A percentile compares a stretch with the other conserved stretches of the same genome.
These are phyloP conservation scores for Saccharomycopsis selenospora DNA, from an alignment of 805 yeast species.

Conservation along the genomic window DNA sequence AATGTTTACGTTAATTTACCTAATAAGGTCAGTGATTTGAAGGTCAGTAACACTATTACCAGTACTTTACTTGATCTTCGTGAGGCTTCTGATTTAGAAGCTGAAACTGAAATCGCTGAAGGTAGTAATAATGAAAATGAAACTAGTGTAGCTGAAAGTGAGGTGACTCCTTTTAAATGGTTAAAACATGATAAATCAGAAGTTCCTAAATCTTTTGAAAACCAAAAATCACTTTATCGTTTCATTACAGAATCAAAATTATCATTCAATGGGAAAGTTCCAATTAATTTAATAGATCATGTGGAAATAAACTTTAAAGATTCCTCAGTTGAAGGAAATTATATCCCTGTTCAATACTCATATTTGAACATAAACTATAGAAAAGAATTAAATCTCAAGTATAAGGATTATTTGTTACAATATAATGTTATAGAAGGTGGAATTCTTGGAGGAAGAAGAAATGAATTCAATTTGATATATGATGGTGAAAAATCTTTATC, in stretches of 20 bases:
- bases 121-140: background rate
- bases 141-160: background rate
- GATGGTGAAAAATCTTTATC: slow-evolving; percentile 18
- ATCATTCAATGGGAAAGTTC: slow-evolving; percentile 32
- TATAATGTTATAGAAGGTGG: slow-evolving; percentile 45
- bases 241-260: slow-evolving; percentile 33
- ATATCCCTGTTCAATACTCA: slow-evolving; percentile 31
- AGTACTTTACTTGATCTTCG: slow-evolving; percentile 30
- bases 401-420: slow-evolving; percentile 31
- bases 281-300: slow-evolving; percentile 31
- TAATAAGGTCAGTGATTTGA: slow-evolving; percentile 34
- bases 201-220: slow-evolving; percentile 21
- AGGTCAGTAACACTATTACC: slow-evolving; percentile 33
- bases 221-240: slow-evolving; percentile 31
- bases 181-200: slow-evolving; percentile 22
- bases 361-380: slow-evolving; percentile 35
- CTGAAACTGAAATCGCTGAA: slow-evolving; percentile 3
- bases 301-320: slow-evolving; percentile 27
- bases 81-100: no score
- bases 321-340: slow-evolving; percentile 29
- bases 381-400: slow-evolving; percentile 35
- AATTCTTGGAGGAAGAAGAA: slow-evolving; percentile 40
- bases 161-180: slow-evolving; percentile 7
- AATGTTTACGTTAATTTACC: slow-evolving; percentile 37
- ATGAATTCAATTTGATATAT: slow-evolving; percentile 41